phyloP scores from a whole-genome alignment of 2,329 filamentous ascomycete genomes.

The Colletotrichum karsti region DNA sequence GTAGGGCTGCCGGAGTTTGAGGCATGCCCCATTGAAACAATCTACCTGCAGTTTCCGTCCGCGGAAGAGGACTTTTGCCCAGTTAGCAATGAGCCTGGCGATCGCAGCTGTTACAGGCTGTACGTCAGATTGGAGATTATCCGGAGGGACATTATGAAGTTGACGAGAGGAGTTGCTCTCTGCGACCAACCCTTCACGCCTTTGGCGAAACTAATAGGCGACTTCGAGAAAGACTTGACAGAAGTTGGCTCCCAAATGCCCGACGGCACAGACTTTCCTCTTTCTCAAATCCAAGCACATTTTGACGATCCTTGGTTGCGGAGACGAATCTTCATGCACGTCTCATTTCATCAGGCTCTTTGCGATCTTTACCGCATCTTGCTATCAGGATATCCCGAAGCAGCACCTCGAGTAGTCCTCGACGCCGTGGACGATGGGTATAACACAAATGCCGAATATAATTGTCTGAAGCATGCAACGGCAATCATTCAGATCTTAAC shows the following conservation, averaged over 20 bases:
- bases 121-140: conserved; percentile 34
- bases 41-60: conserved; percentile 50
- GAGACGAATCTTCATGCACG: conserved; percentile 39
- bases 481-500: conserved; percentile 45
- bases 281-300: conserved; percentile 9
- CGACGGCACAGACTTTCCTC: conserved; percentile 25
- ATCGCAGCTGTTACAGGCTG: conserved; percentile 30
- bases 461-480: conserved; percentile 47
- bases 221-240: conserved; percentile 30
- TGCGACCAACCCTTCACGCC: conserved; percentile 32
- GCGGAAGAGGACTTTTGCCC: conserved; percentile 50
- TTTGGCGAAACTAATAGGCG: conserved; percentile 30
- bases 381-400: conserved; percentile 48
- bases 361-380: conserved; percentile 55
- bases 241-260: conserved; percentile 30
- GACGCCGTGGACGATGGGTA: conserved; percentile 37
- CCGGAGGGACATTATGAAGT: conserved; percentile 34
- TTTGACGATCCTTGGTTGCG: conserved; percentile 31
- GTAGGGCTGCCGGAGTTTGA: conserved; percentile 51
- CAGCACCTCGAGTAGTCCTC: conserved; percentile 42
- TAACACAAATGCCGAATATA: conserved; percentile 38
- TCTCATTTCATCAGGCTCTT: conserved; percentile 51
- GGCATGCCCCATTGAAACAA: conserved; percentile 46
- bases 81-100: conserved; percentile 1
- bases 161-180: conserved; percentile 31